Evolutionary conservation across 1,139 yeast species (phyloP).

Genomic region (Geotrichum phurueaensis): DNA sequence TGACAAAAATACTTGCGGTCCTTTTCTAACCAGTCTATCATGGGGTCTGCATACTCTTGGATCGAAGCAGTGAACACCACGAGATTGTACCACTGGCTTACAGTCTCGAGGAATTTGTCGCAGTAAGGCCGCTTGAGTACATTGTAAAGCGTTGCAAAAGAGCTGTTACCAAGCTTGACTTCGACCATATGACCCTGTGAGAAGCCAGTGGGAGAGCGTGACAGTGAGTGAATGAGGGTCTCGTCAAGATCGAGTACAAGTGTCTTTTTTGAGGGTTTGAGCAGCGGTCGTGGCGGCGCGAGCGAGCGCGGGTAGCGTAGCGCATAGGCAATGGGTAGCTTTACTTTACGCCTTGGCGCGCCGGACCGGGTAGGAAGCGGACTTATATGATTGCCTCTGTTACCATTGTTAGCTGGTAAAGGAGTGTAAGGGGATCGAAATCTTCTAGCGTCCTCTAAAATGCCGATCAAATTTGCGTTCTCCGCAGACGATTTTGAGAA

Average conservation of each 20-base stretch:
- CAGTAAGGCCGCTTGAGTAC: constrained; percentile 91
- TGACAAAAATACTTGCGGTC: constrained; percentile 48
- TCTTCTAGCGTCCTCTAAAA: not conserved
- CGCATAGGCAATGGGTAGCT: constrained; percentile 4
- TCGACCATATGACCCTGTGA: constrained; percentile 73
- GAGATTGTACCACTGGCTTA: constrained; percentile 79
- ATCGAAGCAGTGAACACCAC: constrained; percentile 63
- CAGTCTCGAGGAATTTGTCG: constrained; percentile 72
- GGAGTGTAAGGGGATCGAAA: constrained; percentile 6
- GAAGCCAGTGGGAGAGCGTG: constrained; percentile 48
- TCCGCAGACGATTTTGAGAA: not conserved
- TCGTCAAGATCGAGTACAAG: constrained; percentile 87
- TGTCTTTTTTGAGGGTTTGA: constrained; percentile 43
- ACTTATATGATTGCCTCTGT: not conserved
- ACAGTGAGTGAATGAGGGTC: constrained; percentile 83
- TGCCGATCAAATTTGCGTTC: not conserved
- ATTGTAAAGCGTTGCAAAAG: constrained; percentile 70
- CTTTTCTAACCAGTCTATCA: constrained; percentile 77
- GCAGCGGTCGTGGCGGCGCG: constrained; percentile 15
- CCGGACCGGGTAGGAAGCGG: not conserved
- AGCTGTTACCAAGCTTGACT: constrained; percentile 57
- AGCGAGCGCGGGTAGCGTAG: constrained; percentile 10
- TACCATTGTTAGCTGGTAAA: not conserved
- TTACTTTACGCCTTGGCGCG: not conserved
- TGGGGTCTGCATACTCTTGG: constrained; percentile 94